Evolutionary conservation across 2,329 filamentous ascomycete genomes (phyloP), one percentile per base, ranked within the genome.

Genomic region (Aspergillus calidoustus): DNA sequence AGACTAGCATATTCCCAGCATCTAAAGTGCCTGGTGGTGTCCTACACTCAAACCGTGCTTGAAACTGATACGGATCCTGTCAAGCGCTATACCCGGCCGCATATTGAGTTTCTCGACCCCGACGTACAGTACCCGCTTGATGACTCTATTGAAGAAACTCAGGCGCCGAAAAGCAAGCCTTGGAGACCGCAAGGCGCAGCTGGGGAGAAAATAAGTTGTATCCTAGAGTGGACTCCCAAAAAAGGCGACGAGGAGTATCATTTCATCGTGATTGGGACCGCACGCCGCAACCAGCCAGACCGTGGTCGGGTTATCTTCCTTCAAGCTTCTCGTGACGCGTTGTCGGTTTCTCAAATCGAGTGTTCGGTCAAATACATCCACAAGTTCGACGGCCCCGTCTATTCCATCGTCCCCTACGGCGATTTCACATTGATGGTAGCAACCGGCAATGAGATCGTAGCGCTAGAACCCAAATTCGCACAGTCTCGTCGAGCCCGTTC

Each of bases 321-420:
- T 9, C 71, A 72, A n/a, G 69, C 75, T 41, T 72, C 71, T 17
- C 71, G 72, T 17, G 70, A 71, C 56, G 48, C 65, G 31, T 65
- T 62, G 7, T 60, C 68, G 22, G 66, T 71, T 5, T 70, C 68
- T 1, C 69, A 66, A 4, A 72, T 79, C 31, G 69, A 74, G 44
- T 75, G 75, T 44, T 66, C 63, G 17, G 71, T 77, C 43, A 79
- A 78, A 58, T 71, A 78, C 56, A 68, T 77, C 53, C 73, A 77
- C 61, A 64, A 60, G 23, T 74, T 77, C 31, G 71, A 76, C 7
- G 68, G 68, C 1, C 73, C 60, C 79, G 86, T 62, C 73, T 90
- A 52, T 82, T 90, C 65, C 82, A 84, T 75, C 84, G 86, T 71
- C 75, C 80, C 64, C 80, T 88, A 63, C 61, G 73, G 73, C 3